Base-by-base conservation (phyloP, 257 asterid genomes). In the Ballota nigra region DNA sequence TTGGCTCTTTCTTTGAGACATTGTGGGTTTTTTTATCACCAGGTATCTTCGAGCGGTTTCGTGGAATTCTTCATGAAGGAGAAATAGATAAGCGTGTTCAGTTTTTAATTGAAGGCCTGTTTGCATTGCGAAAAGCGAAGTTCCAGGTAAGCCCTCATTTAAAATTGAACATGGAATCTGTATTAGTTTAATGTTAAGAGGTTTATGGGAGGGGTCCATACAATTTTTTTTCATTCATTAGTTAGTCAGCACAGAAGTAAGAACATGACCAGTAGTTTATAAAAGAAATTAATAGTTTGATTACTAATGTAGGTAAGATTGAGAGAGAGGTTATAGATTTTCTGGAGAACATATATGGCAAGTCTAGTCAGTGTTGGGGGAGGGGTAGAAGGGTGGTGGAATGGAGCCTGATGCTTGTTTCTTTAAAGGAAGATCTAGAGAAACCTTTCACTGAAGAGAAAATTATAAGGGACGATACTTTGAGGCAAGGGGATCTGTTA, bases 41-140 rank as follows among this genome's bases (percentile, higher is more conserved):
- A 89, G 98, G 95, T 47, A 95, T 95, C 51, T 95, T 95, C 74
- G 99, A 92, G 84, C 85, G 97, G 12, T 89, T 92, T 72, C 95
- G 98, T 55, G 99, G 97, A 62, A 95, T 95, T 65, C 99, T 95
- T 69, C 98, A 89, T 38, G 98, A 92, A 85, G 99, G 99, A 69
- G 96, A 95, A 78, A 91, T 92, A 20, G 98, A 92, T 75, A 92
- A 91, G 56, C 86, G 98, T 38, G 99, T 89, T 33, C 98, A 89
- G 56, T 95, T 84, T 73, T 81, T 89, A 57, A 95, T 95, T 26
- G 99, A 95, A 85, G 92, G 92, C 40, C 96, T 95, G 59, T 92
- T 95, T 83, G 99, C 98, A 8, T 66, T 92, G 79, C 86, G 99
- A 55, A 95, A 89, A 85, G 92, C 98, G 0, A 95, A 95, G 84